Evolutionary conservation across 805 yeast species (phyloP).

Genomic region (Schizosaccharomyces pombe): DNA sequence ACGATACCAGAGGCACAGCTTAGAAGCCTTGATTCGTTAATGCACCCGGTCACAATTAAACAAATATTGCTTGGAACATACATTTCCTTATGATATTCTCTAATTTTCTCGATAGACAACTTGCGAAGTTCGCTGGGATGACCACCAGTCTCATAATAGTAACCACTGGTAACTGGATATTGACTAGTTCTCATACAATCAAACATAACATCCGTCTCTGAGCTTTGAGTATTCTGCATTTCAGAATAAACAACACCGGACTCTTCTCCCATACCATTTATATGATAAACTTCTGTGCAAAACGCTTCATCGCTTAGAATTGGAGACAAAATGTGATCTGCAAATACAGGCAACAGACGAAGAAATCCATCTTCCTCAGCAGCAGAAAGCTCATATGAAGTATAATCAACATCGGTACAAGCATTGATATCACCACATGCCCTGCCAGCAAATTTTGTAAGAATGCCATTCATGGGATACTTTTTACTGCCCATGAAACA

Average conservation of each 20-base stretch:
- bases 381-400: slow-evolving; percentile 71
- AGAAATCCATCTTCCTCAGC: slow-evolving; percentile 95
- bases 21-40: slow-evolving; percentile 53
- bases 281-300: slow-evolving; percentile 79
- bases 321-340: slow-evolving; percentile 71
- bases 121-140: slow-evolving; percentile 50
- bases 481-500: slow-evolving; percentile 81
- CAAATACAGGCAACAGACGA: slow-evolving; percentile 59
- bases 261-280: slow-evolving; percentile 75
- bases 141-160: slow-evolving; percentile 88
- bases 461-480: slow-evolving; percentile 74
- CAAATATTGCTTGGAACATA: slow-evolving; percentile 72
- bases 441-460: slow-evolving; percentile 67
- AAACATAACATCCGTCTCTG: slow-evolving; percentile 32
- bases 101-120: slow-evolving; percentile 49
- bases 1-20: slow-evolving; percentile 40
- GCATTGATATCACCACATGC: slow-evolving; percentile 80
- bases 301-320: slow-evolving; percentile 78
- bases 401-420: slow-evolving; percentile 90
- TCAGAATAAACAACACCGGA: slow-evolving; percentile 93
- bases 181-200: slow-evolving; percentile 11
- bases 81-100: slow-evolving; percentile 42
- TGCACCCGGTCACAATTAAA: slow-evolving; percentile 62
- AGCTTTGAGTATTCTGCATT: slow-evolving; percentile 81
- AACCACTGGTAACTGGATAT: slow-evolving; percentile 33